Percentiles rank a stretch among this genome's conserved stretches.
These are phyloP conservation scores for Phytopythium oedochilum DNA, from an alignment of 352 stramenopile species.

Conservation along the genomic window DNA sequence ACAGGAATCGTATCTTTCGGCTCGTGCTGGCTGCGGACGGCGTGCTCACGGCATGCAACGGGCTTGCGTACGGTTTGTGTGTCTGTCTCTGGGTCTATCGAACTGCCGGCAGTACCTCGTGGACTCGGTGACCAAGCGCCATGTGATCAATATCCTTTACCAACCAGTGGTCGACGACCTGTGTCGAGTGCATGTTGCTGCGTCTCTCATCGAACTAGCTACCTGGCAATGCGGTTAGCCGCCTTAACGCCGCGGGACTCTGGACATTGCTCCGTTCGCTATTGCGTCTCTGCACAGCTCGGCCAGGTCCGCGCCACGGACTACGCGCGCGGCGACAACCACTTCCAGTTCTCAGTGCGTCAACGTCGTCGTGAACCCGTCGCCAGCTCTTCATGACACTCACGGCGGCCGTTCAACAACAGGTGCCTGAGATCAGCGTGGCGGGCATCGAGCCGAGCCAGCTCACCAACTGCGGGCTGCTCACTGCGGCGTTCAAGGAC, in stretches of 20 bases:
- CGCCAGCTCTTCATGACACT: too few species aligned
- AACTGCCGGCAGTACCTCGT: conserved; percentile 58
- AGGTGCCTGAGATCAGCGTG: conserved; percentile 71
- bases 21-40: too few species aligned
- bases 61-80: neutral
- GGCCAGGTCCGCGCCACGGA: conserved; percentile 56
- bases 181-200: conserved; percentile 4
- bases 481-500: conserved; percentile 79
- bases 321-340: conserved; percentile 64
- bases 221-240: neutral
- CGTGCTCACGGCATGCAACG: too few species aligned
- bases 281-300: conserved; percentile 43
- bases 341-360: conserved; percentile 85
- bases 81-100: neutral
- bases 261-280: neutral
- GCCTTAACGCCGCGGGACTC: neutral
- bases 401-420: neutral
- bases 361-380: neutral
- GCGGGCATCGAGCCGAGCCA: conserved; percentile 73
- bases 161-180: conserved; percentile 1
- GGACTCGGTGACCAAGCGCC: conserved; percentile 76
- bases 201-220: neutral
- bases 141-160: conserved; percentile 85
- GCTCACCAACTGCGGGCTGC: conserved; percentile 83
- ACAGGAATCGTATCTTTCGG: conserved; percentile 2